Evolutionary conservation across 2,329 filamentous ascomycete genomes (phyloP), one percentile per base, ranked within the genome.

Genomic region (Arthrobotrys iridis): DNA sequence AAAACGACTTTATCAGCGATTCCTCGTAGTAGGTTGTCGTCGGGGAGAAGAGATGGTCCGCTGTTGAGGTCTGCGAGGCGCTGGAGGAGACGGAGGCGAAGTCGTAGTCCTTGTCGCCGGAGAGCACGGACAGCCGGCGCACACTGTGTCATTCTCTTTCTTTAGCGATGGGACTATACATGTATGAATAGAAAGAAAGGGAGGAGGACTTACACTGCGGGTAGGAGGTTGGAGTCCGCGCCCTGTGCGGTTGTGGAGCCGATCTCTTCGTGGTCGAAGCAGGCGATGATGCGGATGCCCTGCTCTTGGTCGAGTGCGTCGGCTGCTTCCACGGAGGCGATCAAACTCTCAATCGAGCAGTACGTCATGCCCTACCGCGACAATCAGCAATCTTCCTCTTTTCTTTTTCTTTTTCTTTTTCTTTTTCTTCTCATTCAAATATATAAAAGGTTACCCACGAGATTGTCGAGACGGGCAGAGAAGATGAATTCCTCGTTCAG

Each of bases 191-290:
- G 18, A 13, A 6, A 41, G 4, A 30, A 41, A 7, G 13, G 3
- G 37, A 4, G 28, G n/a, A 15, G n/a, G 22, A 59, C 64, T 57
- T 68, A 77, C 63, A 98, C 90, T 22, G 92, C 88, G 1, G 95
- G 94, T 15, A 99, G 87, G 70, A 97, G 87, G 83, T 97, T 97
- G 3, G 93, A 97, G 83, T 96, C 89, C 15, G 95, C 95, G 76
- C 95, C 95, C 52, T 99, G 95, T 3, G 94, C 93, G 1, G 93
- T 96, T 70, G 88, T 89, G 76, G 92, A 96, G 63, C 95, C 95
- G 80, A 99, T 95, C 82, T 99, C 95, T 83, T 99, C 95, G 83
- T 99, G 93, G 82, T 99, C 95, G 82, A 99, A 99, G 83, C 94
- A 92, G 35, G 93, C 91, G 78, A 96, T 90, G n/a, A 99, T 85